Evolutionary conservation across 2,329 filamentous ascomycete genomes (phyloP), one percentile per base, ranked within the genome.

Genomic region (Epichloe brachyelytri): DNA sequence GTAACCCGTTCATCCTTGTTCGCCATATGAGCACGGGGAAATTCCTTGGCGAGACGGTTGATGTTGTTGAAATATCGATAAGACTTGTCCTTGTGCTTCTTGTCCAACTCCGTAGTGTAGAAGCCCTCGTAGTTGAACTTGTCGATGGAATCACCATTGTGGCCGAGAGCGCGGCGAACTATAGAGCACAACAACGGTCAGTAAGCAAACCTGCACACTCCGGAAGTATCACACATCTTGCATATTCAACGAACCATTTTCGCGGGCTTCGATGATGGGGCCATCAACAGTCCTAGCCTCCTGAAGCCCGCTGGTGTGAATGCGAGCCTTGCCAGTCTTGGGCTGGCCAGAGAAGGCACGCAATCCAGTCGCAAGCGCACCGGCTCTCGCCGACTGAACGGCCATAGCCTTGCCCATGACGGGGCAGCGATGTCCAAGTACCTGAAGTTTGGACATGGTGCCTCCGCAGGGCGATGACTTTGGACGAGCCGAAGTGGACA

Each of bases 51-150:
- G 54, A 98, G 78, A 37, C 93, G 89, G 65, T 98, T 98, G 81
- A 98, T 98, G 76, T 98, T 98, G 78, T 98, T 98, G 77, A 98
- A 98, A 75, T 97, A 97, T 64, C 93, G 88, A 75, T 98, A 98
- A 49, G 90, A 96, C 75, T 96, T 97, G 78, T 98, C 93, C 77
- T 95, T 90, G 78, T 95, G 93, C 75, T 98, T 98, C 80, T 96
- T 97, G 61, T 96, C 88, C 59, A 98, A 72, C 68, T 98, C 91
- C 55, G 74, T 74, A 57, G 83, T 73, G 72, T 97, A 98, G 70
- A 96, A 98, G 45, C 68, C 79, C 62, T 95, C 83, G 63, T 98
- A 98, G 69, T 97, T 79, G 69, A 96, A 98, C 62, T 83, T 87
- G 53, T 75, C 75, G 41, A 61, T 59, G 6, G 52, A 54, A 5